phyloP scores from a whole-genome alignment of 176 grass and related monocot genomes.

The Olyra latifolia region DNA sequence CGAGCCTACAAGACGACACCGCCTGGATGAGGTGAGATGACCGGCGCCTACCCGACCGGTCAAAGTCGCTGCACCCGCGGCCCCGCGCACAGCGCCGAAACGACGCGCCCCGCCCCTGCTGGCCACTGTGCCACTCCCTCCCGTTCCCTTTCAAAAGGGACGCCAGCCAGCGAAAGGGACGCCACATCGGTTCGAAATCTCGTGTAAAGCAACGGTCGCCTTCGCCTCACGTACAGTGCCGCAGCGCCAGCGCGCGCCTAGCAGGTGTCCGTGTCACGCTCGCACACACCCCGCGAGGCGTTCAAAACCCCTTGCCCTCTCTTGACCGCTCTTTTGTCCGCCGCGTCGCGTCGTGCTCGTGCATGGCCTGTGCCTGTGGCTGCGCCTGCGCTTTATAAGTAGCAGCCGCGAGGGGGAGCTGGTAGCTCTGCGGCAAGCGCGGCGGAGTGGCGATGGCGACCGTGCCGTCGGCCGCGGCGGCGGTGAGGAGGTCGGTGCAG shows the following conservation, averaged over 20 bases:
- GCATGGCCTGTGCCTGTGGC: background rate
- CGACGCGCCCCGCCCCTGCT: background rate
- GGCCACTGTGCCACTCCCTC: background rate
- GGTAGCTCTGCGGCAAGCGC: background rate
- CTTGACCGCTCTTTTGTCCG: slow-evolving; percentile 49
- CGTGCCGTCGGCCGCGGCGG: background rate
- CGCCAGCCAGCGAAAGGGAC: slow-evolving; percentile 25
- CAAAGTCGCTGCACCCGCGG: slow-evolving; percentile 13
- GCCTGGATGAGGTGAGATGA: background rate
- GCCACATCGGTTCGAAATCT: slow-evolving; percentile 28
- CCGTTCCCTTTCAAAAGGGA: background rate
- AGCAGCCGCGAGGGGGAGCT: background rate
- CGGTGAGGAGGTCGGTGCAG: slow-evolving; percentile 44
- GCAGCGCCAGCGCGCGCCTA: background rate
- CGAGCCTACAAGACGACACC: too few species aligned
- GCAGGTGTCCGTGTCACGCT: slow-evolving; percentile 28
- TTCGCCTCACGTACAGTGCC: background rate
- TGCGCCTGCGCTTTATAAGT: slow-evolving; percentile 17
- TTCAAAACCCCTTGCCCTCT: background rate
- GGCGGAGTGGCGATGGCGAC: background rate
- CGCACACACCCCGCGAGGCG: background rate
- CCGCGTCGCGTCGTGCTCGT: background rate
- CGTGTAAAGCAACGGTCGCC: slow-evolving; percentile 36
- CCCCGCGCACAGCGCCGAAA: slow-evolving; percentile 6
- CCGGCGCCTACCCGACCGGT: slow-evolving; percentile 11